Base-by-base conservation (phyloP, 345 rosid species). In the Populus davidiana region DNA sequence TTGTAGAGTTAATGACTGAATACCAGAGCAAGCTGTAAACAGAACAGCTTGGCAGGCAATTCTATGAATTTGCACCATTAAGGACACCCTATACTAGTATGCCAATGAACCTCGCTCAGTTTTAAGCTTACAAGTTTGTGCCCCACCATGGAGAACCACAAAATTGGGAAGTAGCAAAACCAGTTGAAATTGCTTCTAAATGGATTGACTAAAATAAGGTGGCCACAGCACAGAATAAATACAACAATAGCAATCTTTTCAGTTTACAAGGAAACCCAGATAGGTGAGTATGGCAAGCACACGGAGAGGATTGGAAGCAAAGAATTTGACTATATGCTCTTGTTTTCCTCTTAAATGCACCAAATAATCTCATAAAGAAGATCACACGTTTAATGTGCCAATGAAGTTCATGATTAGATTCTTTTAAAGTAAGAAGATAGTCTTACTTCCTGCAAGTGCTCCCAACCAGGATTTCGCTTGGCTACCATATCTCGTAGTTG, bases 391-490 rank as follows among this genome's bases (percentile, higher is more conserved):
- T 8, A 71, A 62, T 27, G 64, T 23, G 56, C 59, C 70, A 62
- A 66, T 2, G 9, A 70, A 38, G 20, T 74, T 61, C 63, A 21
- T 12, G 23, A 70, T n/a, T 44, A 18, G 36, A 47, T 31, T 27
- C 67, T 43, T 25, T 33, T n/a, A 27, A 35, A 6, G 71, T 5
- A 21, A 41, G 44, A 50, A 76, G 33, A 69, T 63, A 25, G 79
- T 84, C 88, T 87, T 85, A 94, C 97, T 83, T 92, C 94, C 79
- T 93, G 98, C 80, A 94, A 82, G 87, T 88, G 84, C 84, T 94
- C 98, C 97, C 98, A 93, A 18, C 98, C 98, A 70, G 94, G 98
- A 75, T 86, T 84, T 81, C 90, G 84, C 85, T 93, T 91, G 73
- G 92, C 93, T 78, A 91, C 97, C 81, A 80, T 72, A 82, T 94